Evolutionary conservation across 2,329 filamentous ascomycete genomes (phyloP), one percentile per base, ranked within the genome.

Genomic region (Hymenoscyphus salicellus): DNA sequence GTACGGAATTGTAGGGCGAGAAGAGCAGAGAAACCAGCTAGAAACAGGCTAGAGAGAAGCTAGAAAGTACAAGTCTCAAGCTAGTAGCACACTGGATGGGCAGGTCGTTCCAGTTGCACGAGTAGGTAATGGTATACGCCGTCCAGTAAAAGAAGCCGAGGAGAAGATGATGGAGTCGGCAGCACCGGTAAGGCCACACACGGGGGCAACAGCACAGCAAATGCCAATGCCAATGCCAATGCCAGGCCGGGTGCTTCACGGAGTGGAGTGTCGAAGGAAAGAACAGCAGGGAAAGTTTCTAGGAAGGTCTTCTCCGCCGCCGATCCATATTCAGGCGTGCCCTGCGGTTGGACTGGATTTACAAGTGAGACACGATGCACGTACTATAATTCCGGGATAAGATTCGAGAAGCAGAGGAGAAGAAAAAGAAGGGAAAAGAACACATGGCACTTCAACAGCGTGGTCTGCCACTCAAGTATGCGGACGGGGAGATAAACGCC

Each of bases 351-450:
- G 57, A 59, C 17, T 43, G 26, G 55, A 33, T 52, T 52, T n/a
- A 56, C 28, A 56, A 56, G 26, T 56, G 55, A 56, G 55, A 56
- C 55, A 56, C 46, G n/a, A 52, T 52, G 46, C 46, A 52, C 46
- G 46, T 23, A 52, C 46, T 23, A 26, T 52, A 23, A 26, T 26
- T 52, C 46, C 46, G 46, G 46, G 46, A 26, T 7, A 26, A 38
- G 14, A 38, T 52, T 52, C 46, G 46, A 52, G 46, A 52, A 52
- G 46, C 8, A 28, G 46, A 52, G 8, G 46, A 52, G 46, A 32
- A 56, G 26, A 30, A 56, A 56, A 56, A 56, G 30, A 33, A 56
- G 55, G 26, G 16, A 56, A 56, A 56, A 20, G 30, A 56, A 33
- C 26, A 52, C n/a, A 52, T 32, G 55, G 52, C 11, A 30, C 11